Conservation (phyloP, 345 rosid species). For the Viola odorata region DNA sequence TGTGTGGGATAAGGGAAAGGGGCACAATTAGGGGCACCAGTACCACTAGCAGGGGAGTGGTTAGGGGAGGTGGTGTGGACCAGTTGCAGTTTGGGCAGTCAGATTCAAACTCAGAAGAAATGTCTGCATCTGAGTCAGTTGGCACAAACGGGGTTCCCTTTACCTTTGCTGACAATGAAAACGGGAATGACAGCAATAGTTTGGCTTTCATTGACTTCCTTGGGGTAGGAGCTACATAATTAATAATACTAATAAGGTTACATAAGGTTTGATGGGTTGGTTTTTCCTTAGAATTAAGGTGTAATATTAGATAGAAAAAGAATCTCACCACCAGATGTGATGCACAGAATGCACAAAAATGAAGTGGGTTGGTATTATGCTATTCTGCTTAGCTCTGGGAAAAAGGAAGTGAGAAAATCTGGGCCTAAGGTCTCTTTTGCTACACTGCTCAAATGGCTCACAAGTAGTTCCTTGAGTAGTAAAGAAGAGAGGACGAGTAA, state of each 20-base stretch:
- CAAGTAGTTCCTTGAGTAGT: slow-evolving; percentile 6
- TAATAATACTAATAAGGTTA: too few relatives aligned
- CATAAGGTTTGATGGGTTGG: too few relatives aligned
- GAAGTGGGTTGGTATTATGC: neutral
- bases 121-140: slow-evolving; percentile 42
- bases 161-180: slow-evolving; percentile 14
- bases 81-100: slow-evolving; percentile 34
- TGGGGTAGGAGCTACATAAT: slow-evolving; percentile 47
- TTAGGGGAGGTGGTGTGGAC: slow-evolving; percentile 25
- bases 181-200: slow-evolving; percentile 20
- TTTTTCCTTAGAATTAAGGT: neutral
- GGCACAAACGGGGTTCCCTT: slow-evolving; percentile 26
- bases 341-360: neutral
- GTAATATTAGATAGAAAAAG: too few relatives aligned
- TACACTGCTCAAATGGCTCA: neutral
- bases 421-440: neutral
- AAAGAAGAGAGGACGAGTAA: slow-evolving; percentile 4
- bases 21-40: too few relatives aligned
- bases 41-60: slow-evolving; percentile 17
- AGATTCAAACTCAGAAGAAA: slow-evolving; percentile 58
- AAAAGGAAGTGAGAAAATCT: too few relatives aligned
- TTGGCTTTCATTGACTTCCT: slow-evolving; percentile 58
- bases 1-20: too few relatives aligned
- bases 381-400: neutral
- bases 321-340: neutral